Evolutionary conservation across 371 early-diverging fungal species (phyloP), one percentile per base, ranked within the genome.

Genomic region (Phascolomyces articulosus): DNA sequence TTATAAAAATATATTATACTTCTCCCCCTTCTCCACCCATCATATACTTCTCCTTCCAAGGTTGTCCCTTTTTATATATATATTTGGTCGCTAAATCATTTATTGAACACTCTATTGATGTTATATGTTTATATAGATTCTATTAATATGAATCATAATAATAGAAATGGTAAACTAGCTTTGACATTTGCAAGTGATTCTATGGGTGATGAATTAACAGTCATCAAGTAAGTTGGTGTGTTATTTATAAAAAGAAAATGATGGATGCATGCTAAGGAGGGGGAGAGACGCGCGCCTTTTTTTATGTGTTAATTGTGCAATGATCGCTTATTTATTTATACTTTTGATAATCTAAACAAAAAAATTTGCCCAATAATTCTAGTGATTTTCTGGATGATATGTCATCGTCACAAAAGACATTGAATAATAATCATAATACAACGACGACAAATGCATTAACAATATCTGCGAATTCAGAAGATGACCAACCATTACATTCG

Each of bases 181-280:
- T 69, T 87, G 7, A 83, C 89, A 4, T 93, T 93, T 79, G 90
- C 91, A 3, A 86, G 87, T 69, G 90, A 88, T 55, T 85, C 86
- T 49, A 88, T 88, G 90, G 91, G 90, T 26, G 86, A 92, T 73
- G 93, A 93, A 67, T 89, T 91, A 47, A 87, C 88, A 7, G 90
- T 93, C 20, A 85, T 93, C 59, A 85, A 80, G 85, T 82, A 71
- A 51, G 21, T 20, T n/a, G 47, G 16, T 51, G 51, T 51, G 24
- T 51, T 23, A 18, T 20, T 47, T 47, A 38, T 38, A 38, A 9
- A 9, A 9, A 13, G 38, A 38, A 38, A n/a, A n/a, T n/a, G n/a
- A n/a, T n/a, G n/a, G n/a, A n/a, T 44, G 44, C 15, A 4, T 44
- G 18, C 4, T 13, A 18, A 44, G 16, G 15, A 16, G 44, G 7